Evolutionary conservation across 1,284 basidiomycete genomes (phyloP), one percentile per base, ranked within the genome.

Genomic region (Taiwanofungus camphoratus): DNA sequence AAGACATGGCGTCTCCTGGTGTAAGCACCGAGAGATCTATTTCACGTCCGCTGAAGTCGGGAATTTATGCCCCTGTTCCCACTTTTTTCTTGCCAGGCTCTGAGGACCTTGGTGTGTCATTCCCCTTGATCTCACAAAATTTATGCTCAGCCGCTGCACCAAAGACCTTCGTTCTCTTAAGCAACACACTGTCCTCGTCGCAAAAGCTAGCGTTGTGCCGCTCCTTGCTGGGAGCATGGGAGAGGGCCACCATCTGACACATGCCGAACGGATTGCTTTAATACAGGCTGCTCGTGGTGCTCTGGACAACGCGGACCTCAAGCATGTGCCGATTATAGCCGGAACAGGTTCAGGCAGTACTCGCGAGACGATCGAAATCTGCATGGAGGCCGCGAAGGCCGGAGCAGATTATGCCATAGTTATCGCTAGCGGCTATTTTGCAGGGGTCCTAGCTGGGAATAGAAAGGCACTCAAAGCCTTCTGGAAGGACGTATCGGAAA

Each of bases 361-460:
- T 13, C 76, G 87, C 41, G 88, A 88, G 57, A 90, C 89, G 18
- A 70, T 92, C 32, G 71, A 82, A 48, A 69, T 92, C 24, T 78
- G 77, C 45, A 69, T 76, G 35, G 79, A 85, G 58, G 89, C 90
- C 15, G 88, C 87, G 19, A 69, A 69, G 13, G 86, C 87, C 23
- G 89, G 91, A 20, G 91, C 91, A 9, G 90, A 94, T 64, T 84
- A 82, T 50, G 77, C 73, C 21, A 92, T 94, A 48, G 87, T 92
- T 53, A 93, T 94, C 55, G 67, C 74, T 22, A 86, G 87, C 53
- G 91, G 90, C 36, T 94, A 93, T 69, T 95, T 84, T 58, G 81
- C 88, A 19, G 87, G 87, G 5, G 84, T 74, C 4, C 68, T 92
- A 52, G 68, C 70, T 33, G 62, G 61, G 22, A 72, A 83, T 60